Percentiles rank a stretch among this genome's conserved stretches.
Conservation (phyloP, 208 protist genomes). For the Wallacemonas sp. region DNA sequence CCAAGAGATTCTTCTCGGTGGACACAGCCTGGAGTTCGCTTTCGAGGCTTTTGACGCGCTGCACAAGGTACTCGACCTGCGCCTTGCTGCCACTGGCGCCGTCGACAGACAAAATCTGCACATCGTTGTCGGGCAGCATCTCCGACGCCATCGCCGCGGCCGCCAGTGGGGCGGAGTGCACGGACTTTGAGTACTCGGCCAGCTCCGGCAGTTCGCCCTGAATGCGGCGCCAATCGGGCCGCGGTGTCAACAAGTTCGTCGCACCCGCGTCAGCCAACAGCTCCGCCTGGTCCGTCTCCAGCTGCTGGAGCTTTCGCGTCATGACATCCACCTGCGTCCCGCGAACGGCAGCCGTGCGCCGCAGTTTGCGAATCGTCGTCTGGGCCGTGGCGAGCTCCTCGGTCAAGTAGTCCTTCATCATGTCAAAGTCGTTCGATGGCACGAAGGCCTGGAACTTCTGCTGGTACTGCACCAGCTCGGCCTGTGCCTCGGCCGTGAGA, state of each 20-base stretch:
- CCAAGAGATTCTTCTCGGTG: constrained; percentile 8
- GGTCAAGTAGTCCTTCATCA: constrained; percentile 73
- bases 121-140: constrained; percentile 8
- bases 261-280: constrained; percentile 20
- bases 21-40: constrained; percentile 21
- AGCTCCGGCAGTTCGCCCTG: constrained; percentile 43
- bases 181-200: constrained; percentile 27
- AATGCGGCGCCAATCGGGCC: constrained; percentile 62
- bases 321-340: constrained; percentile 83
- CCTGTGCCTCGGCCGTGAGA: constrained; percentile 75
- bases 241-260: constrained; percentile 54
- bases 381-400: constrained; percentile 55
- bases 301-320: constrained; percentile 40
- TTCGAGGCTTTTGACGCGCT: constrained; percentile 44
- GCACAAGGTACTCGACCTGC: constrained; percentile 79
- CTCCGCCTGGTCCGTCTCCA: constrained; percentile 42
- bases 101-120: constrained; percentile 28
- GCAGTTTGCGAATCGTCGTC: constrained; percentile 49
- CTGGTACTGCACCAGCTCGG: constrained; percentile 69
- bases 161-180: constrained; percentile 24
- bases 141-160: constrained; percentile 15
- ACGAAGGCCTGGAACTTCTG: constrained; percentile 70
- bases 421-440: constrained; percentile 55
- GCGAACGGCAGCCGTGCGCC: constrained; percentile 73
- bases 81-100: constrained; percentile 46